Conservation (phyloP, 2,329 filamentous ascomycete species). For the Alternaria triticimaculans region DNA sequence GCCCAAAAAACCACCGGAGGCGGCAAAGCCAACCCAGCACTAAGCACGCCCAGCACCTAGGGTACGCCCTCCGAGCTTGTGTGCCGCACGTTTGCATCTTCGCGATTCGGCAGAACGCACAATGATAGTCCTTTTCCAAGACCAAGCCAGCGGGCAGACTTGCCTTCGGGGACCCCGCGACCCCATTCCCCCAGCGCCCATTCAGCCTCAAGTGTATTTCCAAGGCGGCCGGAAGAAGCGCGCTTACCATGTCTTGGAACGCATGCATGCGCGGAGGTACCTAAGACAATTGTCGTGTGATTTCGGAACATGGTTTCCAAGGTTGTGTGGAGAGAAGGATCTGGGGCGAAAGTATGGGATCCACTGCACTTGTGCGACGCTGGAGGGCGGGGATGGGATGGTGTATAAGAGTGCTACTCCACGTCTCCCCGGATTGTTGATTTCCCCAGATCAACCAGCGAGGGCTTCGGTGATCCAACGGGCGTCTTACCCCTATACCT, state of each 20-base stretch:
- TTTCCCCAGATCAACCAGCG: constrained; percentile 36
- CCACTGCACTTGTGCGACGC: background rate
- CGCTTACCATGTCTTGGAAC: constrained; percentile 31
- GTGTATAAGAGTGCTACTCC: constrained; percentile 29
- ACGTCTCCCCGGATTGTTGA: constrained; percentile 26
- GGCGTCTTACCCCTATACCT: constrained; percentile 16
- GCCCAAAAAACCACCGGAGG: background rate
- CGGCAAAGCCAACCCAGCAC: background rate
- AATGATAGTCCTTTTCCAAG: constrained; percentile 8
- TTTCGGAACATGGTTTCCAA: constrained; percentile 23
- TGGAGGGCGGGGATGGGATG: background rate
- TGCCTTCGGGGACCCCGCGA: constrained; percentile 20
- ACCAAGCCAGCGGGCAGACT: constrained; percentile 4
- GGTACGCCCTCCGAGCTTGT: constrained; percentile 10
- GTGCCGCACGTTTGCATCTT: constrained; percentile 17
- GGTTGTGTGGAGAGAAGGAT: constrained; percentile 3
- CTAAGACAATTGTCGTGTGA: constrained; percentile 13
- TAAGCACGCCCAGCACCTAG: constrained; percentile 23
- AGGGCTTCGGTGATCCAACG: constrained; percentile 25
- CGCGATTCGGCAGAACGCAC: background rate
- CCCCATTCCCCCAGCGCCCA: constrained; percentile 5
- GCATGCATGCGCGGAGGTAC: constrained; percentile 20
- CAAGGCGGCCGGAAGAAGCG: constrained; percentile 33
- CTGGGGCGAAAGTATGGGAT: background rate
- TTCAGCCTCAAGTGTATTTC: constrained; percentile 20